A percentile compares a stretch with the other conserved stretches of the same genome.
Conservation (phyloP, 371 early-diverging fungal genomes). For the Haplosporangium sp. region DNA sequence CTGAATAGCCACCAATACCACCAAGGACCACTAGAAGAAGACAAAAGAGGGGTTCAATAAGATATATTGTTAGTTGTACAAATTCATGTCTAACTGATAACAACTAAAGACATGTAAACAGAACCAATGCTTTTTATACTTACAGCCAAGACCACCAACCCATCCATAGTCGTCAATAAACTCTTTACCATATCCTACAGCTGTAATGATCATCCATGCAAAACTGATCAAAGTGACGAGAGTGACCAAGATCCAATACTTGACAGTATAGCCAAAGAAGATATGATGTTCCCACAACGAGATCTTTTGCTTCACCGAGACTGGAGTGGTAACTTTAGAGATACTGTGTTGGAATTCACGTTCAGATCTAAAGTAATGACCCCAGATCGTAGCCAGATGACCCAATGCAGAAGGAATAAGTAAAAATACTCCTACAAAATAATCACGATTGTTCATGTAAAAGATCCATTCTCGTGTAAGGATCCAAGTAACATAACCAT, state of each 20-base stretch:
- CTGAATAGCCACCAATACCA: constrained; percentile 23
- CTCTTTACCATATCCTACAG: constrained; percentile 2
- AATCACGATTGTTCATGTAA: constrained; percentile 29
- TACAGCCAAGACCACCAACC: constrained; percentile 24
- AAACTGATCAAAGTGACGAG: constrained; percentile 21
- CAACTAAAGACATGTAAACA: too few species aligned
- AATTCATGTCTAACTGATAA: too few species aligned
- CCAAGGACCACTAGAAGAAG: constrained; percentile 18
- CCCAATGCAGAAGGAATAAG: constrained; percentile 32
- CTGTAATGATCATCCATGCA: constrained; percentile 14
- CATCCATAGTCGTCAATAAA: constrained; percentile 10
- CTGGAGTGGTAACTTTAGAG: constrained; percentile 38
- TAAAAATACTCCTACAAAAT: constrained; percentile 16
- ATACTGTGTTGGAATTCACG: constrained; percentile 51
- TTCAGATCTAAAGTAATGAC: constrained; percentile 49
- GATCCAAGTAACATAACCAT: constrained; percentile 45
- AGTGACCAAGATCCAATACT: constrained; percentile 42
- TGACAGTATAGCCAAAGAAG: constrained; percentile 46
- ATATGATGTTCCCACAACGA: constrained; percentile 50
- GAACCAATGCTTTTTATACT: constrained; percentile 7
- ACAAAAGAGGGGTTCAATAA: too few species aligned
- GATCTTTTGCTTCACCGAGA: constrained; percentile 30
- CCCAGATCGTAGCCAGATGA: constrained; percentile 50
- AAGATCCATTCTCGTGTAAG: constrained; percentile 33
- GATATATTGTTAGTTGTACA: too few species aligned